Conservation (phyloP, 768 basidiomycete genomes). For the Boletus rufocinnamomeus region DNA sequence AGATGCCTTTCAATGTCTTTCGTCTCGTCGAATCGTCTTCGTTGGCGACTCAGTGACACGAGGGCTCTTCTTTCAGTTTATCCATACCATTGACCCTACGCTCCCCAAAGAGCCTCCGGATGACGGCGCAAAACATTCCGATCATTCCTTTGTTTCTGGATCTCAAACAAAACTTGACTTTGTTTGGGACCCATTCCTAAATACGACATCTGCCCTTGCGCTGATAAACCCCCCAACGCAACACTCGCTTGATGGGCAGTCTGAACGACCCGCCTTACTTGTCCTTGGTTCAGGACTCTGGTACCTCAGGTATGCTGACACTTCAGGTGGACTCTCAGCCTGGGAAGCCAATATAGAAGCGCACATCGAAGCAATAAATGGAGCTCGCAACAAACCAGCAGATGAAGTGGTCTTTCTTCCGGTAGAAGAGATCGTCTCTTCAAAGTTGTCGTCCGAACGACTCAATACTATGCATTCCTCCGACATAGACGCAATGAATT, state of each 20-base stretch:
- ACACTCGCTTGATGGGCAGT: slow-evolving; percentile 6
- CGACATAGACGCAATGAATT: slow-evolving; percentile 92
- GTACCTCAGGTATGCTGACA: slow-evolving; percentile 77
- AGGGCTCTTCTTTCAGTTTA: slow-evolving; percentile 74
- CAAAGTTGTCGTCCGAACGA: slow-evolving; percentile 65
- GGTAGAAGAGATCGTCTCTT: slow-evolving; percentile 66
- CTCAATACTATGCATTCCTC: slow-evolving; percentile 68
- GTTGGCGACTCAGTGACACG: slow-evolving; percentile 85
- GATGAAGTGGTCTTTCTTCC: slow-evolving; percentile 80
- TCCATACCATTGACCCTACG: slow-evolving; percentile 57
- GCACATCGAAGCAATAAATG: slow-evolving; percentile 53
- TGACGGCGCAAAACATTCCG: slow-evolving; percentile 67
- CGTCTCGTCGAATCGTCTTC: slow-evolving; percentile 66
- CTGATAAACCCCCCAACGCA: slow-evolving; percentile 37
- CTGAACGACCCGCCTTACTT: slow-evolving; percentile 58
- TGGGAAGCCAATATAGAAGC: slow-evolving; percentile 78
- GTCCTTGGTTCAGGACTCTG: slow-evolving; percentile 87
- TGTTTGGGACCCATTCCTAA: slow-evolving; percentile 88
- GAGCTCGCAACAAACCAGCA: slow-evolving; percentile 47
- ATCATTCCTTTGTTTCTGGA: slow-evolving; percentile 52
- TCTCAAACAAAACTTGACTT: slow-evolving; percentile 57
- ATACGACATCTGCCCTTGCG: slow-evolving; percentile 55
- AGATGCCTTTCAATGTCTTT: slow-evolving; percentile 57
- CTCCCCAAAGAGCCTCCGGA: slow-evolving; percentile 54
- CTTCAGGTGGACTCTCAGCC: slow-evolving; percentile 71